Base-by-base conservation (phyloP, 2,329 filamentous ascomycete species). In the Spiromastix sp. region DNA sequence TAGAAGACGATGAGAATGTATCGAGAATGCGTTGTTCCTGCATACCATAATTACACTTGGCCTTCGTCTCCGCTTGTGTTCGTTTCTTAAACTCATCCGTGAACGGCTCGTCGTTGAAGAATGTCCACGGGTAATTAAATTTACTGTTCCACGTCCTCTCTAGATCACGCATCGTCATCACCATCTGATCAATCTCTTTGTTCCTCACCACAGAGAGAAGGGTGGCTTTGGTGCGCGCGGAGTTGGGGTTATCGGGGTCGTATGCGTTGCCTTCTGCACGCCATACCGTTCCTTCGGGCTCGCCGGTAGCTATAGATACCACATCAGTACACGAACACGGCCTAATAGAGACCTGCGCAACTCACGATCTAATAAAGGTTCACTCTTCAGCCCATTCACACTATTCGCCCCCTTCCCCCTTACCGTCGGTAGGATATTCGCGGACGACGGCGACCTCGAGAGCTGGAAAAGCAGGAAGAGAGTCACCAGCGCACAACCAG, bases 61-160 rank as follows among this genome's bases (percentile, higher is more conserved):
- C 91, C 47, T 93, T 94, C 12, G 89, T 96, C 33, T 74, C 79
- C 18, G 79, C 85, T 43, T 72, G 69, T 1, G 87, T 96, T 59
- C 73, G 76, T 50, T 67, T 68, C 65, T 93, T 96, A 68, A 98
- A 98, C 50, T 96, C 87, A 11, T 91, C 82, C 2, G 81, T 79
- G 54, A 98, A 98, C 11, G 85, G 84, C 34, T 84, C 79, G 54
- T 98, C 89, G 63, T 98, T 98, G 72, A 98, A 93, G 60, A 98
- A 98, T 6, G 86, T 95, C 85, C 91, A 98, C 0, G 91, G 91
- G 56, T 98, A 98, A 67, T 98, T 98, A 74, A 96, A 98, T 56
- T 98, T 98, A 69, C 77, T 70, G 54, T 98, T 98, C 86, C 87
- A 98, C 1, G 89, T 96, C 46, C 81, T 69, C 64, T 98, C 91